Evolutionary conservation across 2,329 filamentous ascomycete genomes (phyloP), one percentile per base, ranked within the genome.

Genomic region (Triangularia verruculosa): DNA sequence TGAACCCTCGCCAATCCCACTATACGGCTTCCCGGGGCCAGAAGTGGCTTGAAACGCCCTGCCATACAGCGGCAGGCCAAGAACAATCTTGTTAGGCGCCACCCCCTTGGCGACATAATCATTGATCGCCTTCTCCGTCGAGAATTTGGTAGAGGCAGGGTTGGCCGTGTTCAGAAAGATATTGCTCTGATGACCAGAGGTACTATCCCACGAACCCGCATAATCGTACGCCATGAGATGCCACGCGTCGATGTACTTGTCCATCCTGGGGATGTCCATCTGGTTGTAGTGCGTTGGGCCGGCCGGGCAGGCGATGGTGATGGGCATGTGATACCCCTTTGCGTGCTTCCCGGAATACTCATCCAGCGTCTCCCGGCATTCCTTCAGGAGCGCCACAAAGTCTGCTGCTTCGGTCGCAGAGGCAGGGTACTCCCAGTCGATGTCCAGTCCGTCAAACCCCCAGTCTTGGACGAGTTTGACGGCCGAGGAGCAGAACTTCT

Each of bases 61-160:
- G 1, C 91, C 92, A 72, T 94, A 95, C 0, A 95, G 80, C 0
- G 92, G 90, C 78, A 94, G 83, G 1, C 91, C 91, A 30, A 95
- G 76, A 6, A 91, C 82, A 58, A 96, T 85, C 76, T 93, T 94
- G 57, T 77, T 72, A 0, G 85, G 67, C 0, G 81, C 70, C 8
- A 95, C 81, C 8, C 86, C 87, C 12, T 81, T 78, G 3, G 78
- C 72, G 11, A 85, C 75, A 76, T 93, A 93, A 70, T 84, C 84
- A 8, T 78, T 73, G 25, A 96, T 78, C 3, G 90, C 90, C 34
- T 79, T 77, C 57, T 89, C 80, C 2, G 88, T 89, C 78, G 82
- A 89, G 77, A 89, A 90, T 8, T 89, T 89, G 1, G 91, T 94
- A 27, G 81, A 79, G 1, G 72, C 67, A 0, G 84, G 81, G 70